Evolutionary conservation across 1,284 basidiomycete genomes (phyloP).

Genomic region (Leccinum pseudoinsigne): DNA sequence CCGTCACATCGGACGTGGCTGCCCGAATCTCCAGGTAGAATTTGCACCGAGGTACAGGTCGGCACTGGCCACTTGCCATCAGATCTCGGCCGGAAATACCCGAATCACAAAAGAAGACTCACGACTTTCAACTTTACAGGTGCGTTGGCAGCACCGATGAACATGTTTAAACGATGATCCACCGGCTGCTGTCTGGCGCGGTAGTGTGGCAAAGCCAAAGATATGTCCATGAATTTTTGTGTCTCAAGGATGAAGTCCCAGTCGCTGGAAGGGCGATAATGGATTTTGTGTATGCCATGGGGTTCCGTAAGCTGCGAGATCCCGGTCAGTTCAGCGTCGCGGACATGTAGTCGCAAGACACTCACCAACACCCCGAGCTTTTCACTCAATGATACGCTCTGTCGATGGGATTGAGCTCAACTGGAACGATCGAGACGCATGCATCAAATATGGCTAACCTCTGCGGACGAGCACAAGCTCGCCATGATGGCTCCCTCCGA

Average conservation of each 20-base stretch:
- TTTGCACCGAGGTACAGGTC: constrained; percentile 55
- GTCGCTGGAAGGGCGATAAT: constrained; percentile 50
- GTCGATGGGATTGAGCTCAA: constrained; percentile 13
- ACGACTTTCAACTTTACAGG: constrained; percentile 72
- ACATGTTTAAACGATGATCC: constrained; percentile 68
- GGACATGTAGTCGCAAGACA: not conserved
- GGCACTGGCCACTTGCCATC: constrained; percentile 48
- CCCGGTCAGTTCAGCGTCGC: constrained; percentile 4
- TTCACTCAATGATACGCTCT: constrained; percentile 28
- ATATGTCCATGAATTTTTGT: constrained; percentile 55
- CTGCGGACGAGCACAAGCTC: constrained; percentile 27
- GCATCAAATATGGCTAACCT: constrained; percentile 24
- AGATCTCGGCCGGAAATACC: not conserved
- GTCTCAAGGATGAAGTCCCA: constrained; percentile 67
- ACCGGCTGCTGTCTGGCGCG: constrained; percentile 70
- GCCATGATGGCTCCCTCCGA: constrained; percentile 17
- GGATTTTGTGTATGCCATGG: constrained; percentile 53
- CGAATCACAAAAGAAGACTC: constrained; percentile 30
- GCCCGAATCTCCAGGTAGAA: constrained; percentile 68
- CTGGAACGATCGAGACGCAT: not conserved
- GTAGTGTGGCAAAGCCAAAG: constrained; percentile 71
- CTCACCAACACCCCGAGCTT: constrained; percentile 19
- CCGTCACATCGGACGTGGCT: constrained; percentile 57
- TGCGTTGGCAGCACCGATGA: constrained; percentile 49
- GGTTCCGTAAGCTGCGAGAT: constrained; percentile 13